Conservation (phyloP, 2,329 filamentous ascomycete genomes). For the Ceratocystis ficicola region DNA sequence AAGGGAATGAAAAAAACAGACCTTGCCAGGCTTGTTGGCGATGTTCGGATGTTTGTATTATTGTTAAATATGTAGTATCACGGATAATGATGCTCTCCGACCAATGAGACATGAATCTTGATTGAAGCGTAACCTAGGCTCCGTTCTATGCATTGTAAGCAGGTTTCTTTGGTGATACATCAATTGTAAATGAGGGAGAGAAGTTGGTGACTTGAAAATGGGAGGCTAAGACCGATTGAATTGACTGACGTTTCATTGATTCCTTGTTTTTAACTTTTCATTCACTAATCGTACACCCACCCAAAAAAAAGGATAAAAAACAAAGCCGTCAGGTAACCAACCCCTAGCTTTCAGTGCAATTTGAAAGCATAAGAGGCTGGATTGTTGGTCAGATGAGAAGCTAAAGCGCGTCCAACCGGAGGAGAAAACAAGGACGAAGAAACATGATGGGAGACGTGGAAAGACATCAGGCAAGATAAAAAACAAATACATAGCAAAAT, state of each 20-base stretch:
- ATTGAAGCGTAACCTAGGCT: too few species aligned
- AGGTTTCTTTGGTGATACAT: too few species aligned
- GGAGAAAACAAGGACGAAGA: not conserved
- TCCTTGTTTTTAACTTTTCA: constrained; percentile 7
- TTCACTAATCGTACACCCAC: constrained; percentile 10
- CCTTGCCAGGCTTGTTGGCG: too few species aligned
- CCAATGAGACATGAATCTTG: too few species aligned
- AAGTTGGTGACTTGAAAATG: not conserved
- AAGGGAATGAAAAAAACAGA: not conserved
- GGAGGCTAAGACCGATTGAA: not conserved
- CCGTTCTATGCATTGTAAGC: too few species aligned
- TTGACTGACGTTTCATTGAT: not conserved
- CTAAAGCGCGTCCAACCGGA: not conserved
- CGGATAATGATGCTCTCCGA: too few species aligned
- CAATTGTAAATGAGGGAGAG: not conserved
- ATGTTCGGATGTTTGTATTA: too few species aligned
- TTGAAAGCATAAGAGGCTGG: not conserved
- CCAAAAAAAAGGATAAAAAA: constrained; percentile 8
- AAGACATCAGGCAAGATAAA: not conserved
- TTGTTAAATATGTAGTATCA: too few species aligned
- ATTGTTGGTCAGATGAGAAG: not conserved
- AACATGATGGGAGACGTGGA: constrained; percentile 4
- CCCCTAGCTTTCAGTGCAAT: not conserved
- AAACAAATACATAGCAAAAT: not conserved
- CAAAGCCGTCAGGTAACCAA: not conserved